phyloP scores from a whole-genome alignment of 192 early-diverging fungal species.

The Martensiomyces pterosporus region DNA sequence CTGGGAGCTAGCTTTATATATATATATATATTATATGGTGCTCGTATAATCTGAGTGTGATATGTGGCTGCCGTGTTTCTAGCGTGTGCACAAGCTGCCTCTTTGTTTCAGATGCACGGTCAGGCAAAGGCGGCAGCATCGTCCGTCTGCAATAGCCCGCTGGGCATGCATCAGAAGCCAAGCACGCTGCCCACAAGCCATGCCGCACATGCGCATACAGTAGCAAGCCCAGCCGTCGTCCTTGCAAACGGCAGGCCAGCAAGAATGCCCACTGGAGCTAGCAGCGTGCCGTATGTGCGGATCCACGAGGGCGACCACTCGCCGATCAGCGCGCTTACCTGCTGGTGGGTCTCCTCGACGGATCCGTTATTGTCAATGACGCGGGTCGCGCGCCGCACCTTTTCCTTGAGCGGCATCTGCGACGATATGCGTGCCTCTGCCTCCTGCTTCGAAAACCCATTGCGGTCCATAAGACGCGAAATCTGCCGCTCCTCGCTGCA shows the following conservation, averaged over 20 bases:
- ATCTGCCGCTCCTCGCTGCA: constrained; percentile 74
- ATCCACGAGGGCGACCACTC: constrained; percentile 30
- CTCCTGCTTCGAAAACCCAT: constrained; percentile 54
- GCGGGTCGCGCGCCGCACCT: constrained; percentile 68
- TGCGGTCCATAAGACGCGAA: constrained; percentile 66
- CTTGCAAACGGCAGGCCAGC: constrained; percentile 24
- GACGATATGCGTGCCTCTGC: constrained; percentile 71
- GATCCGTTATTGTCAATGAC: constrained; percentile 83
- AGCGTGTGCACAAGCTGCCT: no score
- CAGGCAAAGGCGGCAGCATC: no score
- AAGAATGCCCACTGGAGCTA: constrained; percentile 24
- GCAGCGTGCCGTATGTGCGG: constrained; percentile 18
- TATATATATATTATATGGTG: no score
- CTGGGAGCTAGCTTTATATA: no score
- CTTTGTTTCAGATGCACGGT: no score
- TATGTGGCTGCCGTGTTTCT: no score
- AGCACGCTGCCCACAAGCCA: constrained; percentile 16
- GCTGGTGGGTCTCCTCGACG: constrained; percentile 36
- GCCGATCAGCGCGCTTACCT: constrained; percentile 14
- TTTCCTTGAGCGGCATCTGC: constrained; percentile 81
- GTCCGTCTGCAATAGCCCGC: no score
- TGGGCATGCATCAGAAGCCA: not conserved
- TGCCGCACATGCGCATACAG: constrained; percentile 24
- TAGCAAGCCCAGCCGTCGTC: constrained; percentile 13
- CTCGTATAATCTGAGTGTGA: no score